Evolutionary conservation across 805 yeast species (phyloP).

Genomic region (Yamadazyma nakazawae): DNA sequence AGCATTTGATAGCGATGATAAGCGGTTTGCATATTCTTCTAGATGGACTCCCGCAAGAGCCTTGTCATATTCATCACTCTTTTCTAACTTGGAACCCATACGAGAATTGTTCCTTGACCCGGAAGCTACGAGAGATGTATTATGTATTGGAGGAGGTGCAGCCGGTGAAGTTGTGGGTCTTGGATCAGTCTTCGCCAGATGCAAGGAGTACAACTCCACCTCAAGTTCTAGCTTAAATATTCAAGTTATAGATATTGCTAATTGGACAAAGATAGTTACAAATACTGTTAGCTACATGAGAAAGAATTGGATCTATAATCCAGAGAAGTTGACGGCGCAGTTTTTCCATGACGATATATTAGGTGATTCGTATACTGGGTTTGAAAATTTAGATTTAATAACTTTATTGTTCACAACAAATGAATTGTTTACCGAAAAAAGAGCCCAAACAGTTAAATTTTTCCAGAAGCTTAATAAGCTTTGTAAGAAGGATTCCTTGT

Average conservation of each 20-base stretch:
- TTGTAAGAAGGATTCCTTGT: constrained; percentile 55
- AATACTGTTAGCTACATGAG: constrained; percentile 44
- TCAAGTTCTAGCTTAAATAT: constrained; percentile 40
- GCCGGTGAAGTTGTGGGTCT: constrained; percentile 74
- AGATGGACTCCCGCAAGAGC: constrained; percentile 89
- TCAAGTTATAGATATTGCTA: constrained; percentile 70
- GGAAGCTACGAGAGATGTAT: constrained; percentile 32
- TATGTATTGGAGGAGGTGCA: constrained; percentile 88
- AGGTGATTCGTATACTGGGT: constrained; percentile 11
- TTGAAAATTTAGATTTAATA: constrained; percentile 43
- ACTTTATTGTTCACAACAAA: constrained; percentile 84
- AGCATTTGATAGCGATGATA: constrained; percentile 64
- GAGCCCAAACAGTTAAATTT: constrained; percentile 55
- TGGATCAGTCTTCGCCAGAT: constrained; percentile 51
- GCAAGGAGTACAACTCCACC: constrained; percentile 32
- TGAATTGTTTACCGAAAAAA: constrained; percentile 73
- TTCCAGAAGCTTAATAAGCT: constrained; percentile 48
- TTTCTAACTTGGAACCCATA: constrained; percentile 48
- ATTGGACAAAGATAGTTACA: constrained; percentile 60
- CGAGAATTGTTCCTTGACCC: constrained; percentile 33
- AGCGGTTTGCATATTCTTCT: constrained; percentile 72
- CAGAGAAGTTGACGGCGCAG: constrained; percentile 23
- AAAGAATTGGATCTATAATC: constrained; percentile 50
- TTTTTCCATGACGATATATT: constrained; percentile 34
- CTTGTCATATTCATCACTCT: constrained; percentile 66